Percentiles rank a stretch among this genome's conserved stretches.
phyloP scores from a whole-genome alignment of 2,329 filamentous ascomycete genomes.

The Aspergillus puulaauensis region DNA sequence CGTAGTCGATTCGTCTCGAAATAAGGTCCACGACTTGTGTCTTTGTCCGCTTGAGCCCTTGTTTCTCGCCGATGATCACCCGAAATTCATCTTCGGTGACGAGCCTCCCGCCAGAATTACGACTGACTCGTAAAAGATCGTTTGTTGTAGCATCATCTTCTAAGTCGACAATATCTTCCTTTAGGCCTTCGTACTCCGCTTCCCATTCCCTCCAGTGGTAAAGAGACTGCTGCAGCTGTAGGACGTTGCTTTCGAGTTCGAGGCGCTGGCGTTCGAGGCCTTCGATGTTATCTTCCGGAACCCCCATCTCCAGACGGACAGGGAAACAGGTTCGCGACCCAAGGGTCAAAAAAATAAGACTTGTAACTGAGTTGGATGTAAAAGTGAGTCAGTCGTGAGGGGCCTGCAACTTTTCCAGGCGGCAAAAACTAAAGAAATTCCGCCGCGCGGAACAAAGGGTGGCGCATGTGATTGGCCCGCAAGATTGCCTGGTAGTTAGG shows the following conservation, averaged over 20 bases:
- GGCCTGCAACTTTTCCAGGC: constrained; percentile 9
- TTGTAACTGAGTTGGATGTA: neutral
- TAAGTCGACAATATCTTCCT: constrained; percentile 70
- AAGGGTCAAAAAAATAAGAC: neutral
- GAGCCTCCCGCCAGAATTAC: constrained; percentile 46
- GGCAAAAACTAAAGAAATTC: constrained; percentile 21
- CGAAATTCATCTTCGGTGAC: constrained; percentile 54
- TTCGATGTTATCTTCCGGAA: constrained; percentile 54
- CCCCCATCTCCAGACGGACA: constrained; percentile 26
- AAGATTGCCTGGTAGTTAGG: constrained; percentile 13
- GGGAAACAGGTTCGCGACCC: neutral
- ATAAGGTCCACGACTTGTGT: constrained; percentile 68
- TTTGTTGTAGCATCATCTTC: constrained; percentile 49
- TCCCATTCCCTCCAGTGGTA: constrained; percentile 90
- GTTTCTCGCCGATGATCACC: constrained; percentile 50
- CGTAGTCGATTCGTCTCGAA: constrained; percentile 80
- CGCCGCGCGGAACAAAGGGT: constrained; percentile 15
- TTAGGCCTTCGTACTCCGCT: constrained; percentile 85
- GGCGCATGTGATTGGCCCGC: constrained; percentile 27
- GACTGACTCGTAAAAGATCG: constrained; percentile 52
- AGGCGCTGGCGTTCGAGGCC: constrained; percentile 73
- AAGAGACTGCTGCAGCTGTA: constrained; percentile 71
- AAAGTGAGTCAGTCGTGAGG: neutral
- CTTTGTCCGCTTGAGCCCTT: constrained; percentile 49
- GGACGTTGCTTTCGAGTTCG: constrained; percentile 73